Conservation (phyloP, 2,329 filamentous ascomycete genomes). For the Fusarium sp. region DNA sequence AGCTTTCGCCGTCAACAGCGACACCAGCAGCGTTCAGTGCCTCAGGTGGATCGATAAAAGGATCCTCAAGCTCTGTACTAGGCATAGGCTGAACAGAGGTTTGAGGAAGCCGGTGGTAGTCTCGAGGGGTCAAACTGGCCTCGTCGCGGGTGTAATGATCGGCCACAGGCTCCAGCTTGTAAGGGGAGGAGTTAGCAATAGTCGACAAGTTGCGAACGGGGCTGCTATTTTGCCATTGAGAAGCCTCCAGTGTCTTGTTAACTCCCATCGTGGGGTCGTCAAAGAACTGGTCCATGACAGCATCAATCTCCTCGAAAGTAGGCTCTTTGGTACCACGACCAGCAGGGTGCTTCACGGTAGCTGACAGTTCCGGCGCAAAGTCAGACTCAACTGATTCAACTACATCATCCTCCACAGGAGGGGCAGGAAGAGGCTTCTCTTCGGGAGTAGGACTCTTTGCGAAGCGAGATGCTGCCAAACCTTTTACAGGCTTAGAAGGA, state of each 20-base stretch:
- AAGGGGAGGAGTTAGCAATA: conserved; percentile 61
- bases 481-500: conserved; percentile 57
- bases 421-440: conserved; percentile 41
- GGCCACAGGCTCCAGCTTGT: conserved; percentile 63
- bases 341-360: conserved; percentile 32
- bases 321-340: conserved; percentile 53
- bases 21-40: conserved; percentile 65
- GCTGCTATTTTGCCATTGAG: conserved; percentile 56
- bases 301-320: conserved; percentile 88
- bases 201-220: conserved; percentile 44
- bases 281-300: conserved; percentile 87
- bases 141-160: conserved; percentile 74
- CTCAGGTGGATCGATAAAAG: conserved; percentile 66
- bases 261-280: conserved; percentile 80
- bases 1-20: conserved; percentile 62
- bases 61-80: conserved; percentile 71
- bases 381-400: conserved; percentile 51
- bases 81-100: conserved; percentile 61
- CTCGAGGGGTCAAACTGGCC: conserved; percentile 78
- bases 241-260: conserved; percentile 68
- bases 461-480: conserved; percentile 60
- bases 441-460: conserved; percentile 55
- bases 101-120: conserved; percentile 62
- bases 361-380: conserved; percentile 28
- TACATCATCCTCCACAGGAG: conserved; percentile 47